These are phyloP conservation scores for Coemansia sp. DNA, from an alignment of 192 early-diverging fungal genomes.

Conservation along the genomic window DNA sequence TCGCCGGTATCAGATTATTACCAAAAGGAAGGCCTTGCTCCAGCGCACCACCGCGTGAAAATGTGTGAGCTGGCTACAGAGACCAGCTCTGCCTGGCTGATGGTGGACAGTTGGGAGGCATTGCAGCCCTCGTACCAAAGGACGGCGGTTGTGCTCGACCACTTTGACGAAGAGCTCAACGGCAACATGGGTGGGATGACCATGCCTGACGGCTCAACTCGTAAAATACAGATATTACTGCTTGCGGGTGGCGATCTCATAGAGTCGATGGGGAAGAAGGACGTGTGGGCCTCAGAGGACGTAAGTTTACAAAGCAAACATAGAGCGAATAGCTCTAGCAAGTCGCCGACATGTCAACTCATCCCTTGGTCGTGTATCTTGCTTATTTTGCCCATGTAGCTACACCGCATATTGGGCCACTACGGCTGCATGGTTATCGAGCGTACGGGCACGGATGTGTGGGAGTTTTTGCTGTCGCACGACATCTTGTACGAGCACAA, in stretches of 20 bases:
- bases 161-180: conserved; percentile 93
- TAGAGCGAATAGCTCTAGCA: not conserved
- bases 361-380: not conserved
- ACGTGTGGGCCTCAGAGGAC: conserved; percentile 87
- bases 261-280: conserved; percentile 89
- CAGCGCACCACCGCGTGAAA: conserved; percentile 81
- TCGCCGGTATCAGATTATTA: conserved; percentile 96
- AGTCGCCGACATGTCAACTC: not conserved
- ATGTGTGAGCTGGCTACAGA: conserved; percentile 93
- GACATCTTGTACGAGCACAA: conserved; percentile 89
- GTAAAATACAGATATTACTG: conserved; percentile 82
- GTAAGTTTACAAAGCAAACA: conserved; percentile 23
- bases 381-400: conserved; percentile 27
- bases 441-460: conserved; percentile 91
- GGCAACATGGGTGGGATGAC: conserved; percentile 65
- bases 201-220: conserved; percentile 53
- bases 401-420: conserved; percentile 87
- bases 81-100: conserved; percentile 86
- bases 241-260: conserved; percentile 97
- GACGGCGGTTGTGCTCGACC: conserved; percentile 91
- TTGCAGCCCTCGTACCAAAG: conserved; percentile 76
- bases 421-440: conserved; percentile 97
- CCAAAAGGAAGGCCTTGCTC: conserved; percentile 88
- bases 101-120: conserved; percentile 96
- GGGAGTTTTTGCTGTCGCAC: conserved; percentile 88